These are phyloP conservation scores for Diplodia intermedia DNA, from an alignment of 2,329 filamentous ascomycete genomes.

Conservation along the genomic window DNA sequence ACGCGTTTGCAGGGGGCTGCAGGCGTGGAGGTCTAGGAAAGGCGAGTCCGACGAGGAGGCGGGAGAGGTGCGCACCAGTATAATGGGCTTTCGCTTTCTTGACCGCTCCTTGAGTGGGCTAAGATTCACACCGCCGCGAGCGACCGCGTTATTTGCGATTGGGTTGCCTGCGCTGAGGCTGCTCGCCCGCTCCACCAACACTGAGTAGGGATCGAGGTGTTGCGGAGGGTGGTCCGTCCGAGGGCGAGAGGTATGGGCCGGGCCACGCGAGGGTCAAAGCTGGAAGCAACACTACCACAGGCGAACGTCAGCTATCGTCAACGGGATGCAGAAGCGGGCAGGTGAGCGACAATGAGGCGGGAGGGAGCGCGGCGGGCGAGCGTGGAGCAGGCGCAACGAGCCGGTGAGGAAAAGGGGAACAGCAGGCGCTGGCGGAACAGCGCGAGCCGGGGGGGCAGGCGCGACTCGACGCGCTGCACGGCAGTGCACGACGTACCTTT, in stretches of 20 bases:
- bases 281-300: slow-evolving; percentile 29
- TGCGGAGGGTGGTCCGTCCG: slow-evolving; percentile 34
- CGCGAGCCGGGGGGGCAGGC: slow-evolving; percentile 37
- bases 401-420: slow-evolving; percentile 45
- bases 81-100: slow-evolving; percentile 30
- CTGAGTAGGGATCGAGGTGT: slow-evolving; percentile 18
- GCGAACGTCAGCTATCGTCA: slow-evolving; percentile 30
- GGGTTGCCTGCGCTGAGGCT: slow-evolving; percentile 7
- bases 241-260: slow-evolving; percentile 28
- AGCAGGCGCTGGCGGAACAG: slow-evolving; percentile 38
- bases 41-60: slow-evolving; percentile 33
- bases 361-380: slow-evolving; percentile 31
- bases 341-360: slow-evolving; percentile 17
- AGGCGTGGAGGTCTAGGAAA: slow-evolving; percentile 31
- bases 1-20: slow-evolving; percentile 31
- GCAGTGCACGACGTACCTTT: slow-evolving; percentile 34
- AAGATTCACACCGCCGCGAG: slow-evolving; percentile 25
- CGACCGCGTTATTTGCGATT: slow-evolving; percentile 27
- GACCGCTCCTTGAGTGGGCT: slow-evolving; percentile 31
- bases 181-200: slow-evolving; percentile 26
- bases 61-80: slow-evolving; percentile 34
- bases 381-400: slow-evolving; percentile 41
- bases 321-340: not conserved
- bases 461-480: slow-evolving; percentile 37
- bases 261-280: slow-evolving; percentile 34